Evolutionary conservation across 2,329 filamentous ascomycete genomes (phyloP).

Genomic region (Parastagonospora avenae): DNA sequence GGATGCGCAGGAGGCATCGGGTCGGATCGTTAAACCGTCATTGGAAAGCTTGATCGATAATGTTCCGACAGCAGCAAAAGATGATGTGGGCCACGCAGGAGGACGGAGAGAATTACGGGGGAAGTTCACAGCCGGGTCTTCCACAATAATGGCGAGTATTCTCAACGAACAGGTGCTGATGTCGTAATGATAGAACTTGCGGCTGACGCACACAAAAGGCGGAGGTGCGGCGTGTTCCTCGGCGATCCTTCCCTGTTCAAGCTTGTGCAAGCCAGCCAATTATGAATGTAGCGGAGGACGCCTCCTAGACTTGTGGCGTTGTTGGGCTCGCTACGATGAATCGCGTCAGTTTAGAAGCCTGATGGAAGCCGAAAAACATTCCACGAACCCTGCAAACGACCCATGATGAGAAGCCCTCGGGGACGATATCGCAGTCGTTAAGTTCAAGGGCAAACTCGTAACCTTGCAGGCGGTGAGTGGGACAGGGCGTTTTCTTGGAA

Average conservation of each 20-base stretch:
- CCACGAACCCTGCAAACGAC: not conserved
- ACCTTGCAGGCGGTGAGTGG: too few species aligned
- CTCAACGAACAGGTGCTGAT: conserved; percentile 4
- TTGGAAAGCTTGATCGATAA: conserved; percentile 15
- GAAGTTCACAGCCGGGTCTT: conserved; percentile 9
- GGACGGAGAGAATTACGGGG: conserved; percentile 12
- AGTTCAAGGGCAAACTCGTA: too few species aligned
- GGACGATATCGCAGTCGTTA: too few species aligned
- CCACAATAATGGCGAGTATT: conserved; percentile 4
- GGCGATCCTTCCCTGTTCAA: conserved; percentile 20
- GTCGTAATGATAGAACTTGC: conserved; percentile 23
- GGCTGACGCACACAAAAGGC: conserved; percentile 35
- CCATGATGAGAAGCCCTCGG: too few species aligned
- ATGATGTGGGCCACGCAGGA: conserved; percentile 11
- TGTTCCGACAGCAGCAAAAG: conserved; percentile 5
- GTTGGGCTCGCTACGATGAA: conserved; percentile 1
- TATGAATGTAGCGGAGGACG: not conserved
- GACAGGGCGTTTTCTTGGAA: too few species aligned
- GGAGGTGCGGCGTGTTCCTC: conserved; percentile 35
- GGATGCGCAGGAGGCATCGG: conserved; percentile 22
- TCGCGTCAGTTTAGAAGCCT: not conserved
- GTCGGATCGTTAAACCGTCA: conserved; percentile 26
- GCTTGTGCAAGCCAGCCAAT: conserved; percentile 14
- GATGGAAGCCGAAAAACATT: not conserved
- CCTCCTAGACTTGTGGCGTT: not conserved